A percentile compares a stretch with the other conserved stretches of the same genome.
These are phyloP conservation scores for Monosporascus sp. DNA, from an alignment of 2,329 filamentous ascomycete genomes.

Conservation along the genomic window DNA sequence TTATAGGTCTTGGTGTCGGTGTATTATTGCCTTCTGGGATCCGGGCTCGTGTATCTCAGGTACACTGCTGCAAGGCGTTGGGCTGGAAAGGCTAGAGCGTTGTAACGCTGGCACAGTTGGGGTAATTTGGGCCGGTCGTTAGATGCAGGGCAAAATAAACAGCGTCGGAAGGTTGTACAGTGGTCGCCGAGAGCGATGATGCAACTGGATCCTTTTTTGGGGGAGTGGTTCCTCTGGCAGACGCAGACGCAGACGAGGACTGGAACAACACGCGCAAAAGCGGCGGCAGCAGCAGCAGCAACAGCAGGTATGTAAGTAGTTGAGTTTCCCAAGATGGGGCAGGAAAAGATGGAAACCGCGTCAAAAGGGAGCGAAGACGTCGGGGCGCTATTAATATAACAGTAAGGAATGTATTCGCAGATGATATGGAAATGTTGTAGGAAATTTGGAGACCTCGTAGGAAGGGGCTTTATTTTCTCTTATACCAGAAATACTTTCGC, in stretches of 20 bases:
- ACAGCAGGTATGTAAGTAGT: background rate
- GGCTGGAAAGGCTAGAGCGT: slow-evolving; percentile 18
- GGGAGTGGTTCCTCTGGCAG: slow-evolving; percentile 5
- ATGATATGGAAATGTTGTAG: slow-evolving; percentile 21
- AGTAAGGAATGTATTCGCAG: slow-evolving; percentile 12
- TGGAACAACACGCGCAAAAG: too few species aligned
- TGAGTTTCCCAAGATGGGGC: background rate
- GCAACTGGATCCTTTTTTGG: slow-evolving; percentile 10
- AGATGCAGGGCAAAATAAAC: slow-evolving; percentile 20
- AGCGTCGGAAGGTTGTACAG: slow-evolving; percentile 24
- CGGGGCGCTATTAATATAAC: slow-evolving; percentile 17
- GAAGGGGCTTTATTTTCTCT: slow-evolving; percentile 26
- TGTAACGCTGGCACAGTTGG: slow-evolving; percentile 6
- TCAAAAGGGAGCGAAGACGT: slow-evolving; percentile 5
- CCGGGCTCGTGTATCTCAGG: slow-evolving; percentile 20
- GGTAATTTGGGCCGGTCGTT: slow-evolving; percentile 18
- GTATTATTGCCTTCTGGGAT: slow-evolving; percentile 20
- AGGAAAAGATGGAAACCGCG: background rate
- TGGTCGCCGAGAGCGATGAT: slow-evolving; percentile 14
- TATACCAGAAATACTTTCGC: slow-evolving; percentile 19
- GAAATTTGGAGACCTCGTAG: slow-evolving; percentile 14
- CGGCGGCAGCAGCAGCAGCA: slow-evolving; percentile 3
- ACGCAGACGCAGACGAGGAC: too few species aligned
- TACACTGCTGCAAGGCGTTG: slow-evolving; percentile 19
- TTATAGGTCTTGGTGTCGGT: slow-evolving; percentile 23